Evolutionary conservation across 306 rosid genomes (phyloP).

Genomic region (Prunus campanulata): DNA sequence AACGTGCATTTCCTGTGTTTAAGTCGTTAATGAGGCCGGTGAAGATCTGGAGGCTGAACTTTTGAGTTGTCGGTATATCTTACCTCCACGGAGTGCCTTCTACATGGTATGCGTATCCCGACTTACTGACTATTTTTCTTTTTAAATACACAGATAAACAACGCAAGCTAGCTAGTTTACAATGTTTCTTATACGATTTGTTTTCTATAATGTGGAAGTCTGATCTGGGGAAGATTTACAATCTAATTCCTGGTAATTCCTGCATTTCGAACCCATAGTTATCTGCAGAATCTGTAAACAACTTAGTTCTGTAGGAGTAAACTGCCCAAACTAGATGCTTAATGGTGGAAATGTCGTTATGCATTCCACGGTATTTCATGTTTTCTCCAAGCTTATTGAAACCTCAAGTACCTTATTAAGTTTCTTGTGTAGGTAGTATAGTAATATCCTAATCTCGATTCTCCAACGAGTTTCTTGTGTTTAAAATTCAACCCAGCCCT

Average conservation of each 20-base stretch:
- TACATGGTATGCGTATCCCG: constrained; percentile 61
- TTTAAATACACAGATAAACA: not conserved
- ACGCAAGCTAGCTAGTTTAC: not conserved
- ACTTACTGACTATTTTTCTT: not conserved
- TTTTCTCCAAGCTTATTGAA: not conserved
- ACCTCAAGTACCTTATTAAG: not conserved
- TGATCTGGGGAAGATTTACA: constrained; percentile 84
- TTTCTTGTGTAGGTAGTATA: not conserved
- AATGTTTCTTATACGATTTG: constrained; percentile 45
- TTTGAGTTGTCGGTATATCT: constrained; percentile 45
- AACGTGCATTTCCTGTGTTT: constrained; percentile 48
- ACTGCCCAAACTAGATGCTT: not conserved
- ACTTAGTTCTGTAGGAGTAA: not conserved
- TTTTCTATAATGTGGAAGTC: constrained; percentile 75
- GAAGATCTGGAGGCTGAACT: constrained; percentile 73
- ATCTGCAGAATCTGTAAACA: constrained; percentile 1
- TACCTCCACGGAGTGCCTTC: constrained; percentile 74
- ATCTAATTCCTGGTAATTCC: constrained; percentile 42
- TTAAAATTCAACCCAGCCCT: no score
- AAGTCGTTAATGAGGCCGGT: constrained; percentile 60
- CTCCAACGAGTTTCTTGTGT: no score
- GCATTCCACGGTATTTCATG: not conserved
- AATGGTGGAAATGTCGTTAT: not conserved
- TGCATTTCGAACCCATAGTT: constrained; percentile 15
- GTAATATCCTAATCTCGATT: no score